Conservation (phyloP, 768 basidiomycete species). For the Thelephora ganbajun region DNA sequence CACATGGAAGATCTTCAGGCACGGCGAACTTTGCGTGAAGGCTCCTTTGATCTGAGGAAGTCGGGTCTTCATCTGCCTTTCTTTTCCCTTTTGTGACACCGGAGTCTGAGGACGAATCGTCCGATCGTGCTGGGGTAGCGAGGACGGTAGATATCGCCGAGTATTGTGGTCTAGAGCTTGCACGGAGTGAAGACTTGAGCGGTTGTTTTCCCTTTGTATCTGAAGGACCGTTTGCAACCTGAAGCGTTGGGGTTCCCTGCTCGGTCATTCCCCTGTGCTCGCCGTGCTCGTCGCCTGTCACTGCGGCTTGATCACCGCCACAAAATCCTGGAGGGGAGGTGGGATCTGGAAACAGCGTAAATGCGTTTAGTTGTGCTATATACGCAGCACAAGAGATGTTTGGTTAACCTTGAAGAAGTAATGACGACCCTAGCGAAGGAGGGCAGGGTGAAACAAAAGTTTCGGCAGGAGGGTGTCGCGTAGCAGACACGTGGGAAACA, state of each 20-base stretch:
- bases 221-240: neutral
- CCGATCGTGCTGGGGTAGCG: slow-evolving; percentile 13
- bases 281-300: neutral
- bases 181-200: slow-evolving; percentile 3
- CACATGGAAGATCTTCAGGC: slow-evolving; percentile 19
- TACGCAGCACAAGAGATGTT: neutral
- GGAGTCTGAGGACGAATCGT: slow-evolving; percentile 9
- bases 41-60: slow-evolving; percentile 50
- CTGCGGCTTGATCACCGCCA: neutral
- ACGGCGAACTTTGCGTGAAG: slow-evolving; percentile 50
- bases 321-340: neutral
- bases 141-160: slow-evolving; percentile 15
- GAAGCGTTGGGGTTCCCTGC: neutral
- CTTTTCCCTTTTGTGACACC: slow-evolving; percentile 39
- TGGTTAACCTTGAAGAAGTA: neutral
- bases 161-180: slow-evolving; percentile 8
- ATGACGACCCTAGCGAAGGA: neutral
- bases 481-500: slow-evolving; percentile 5
- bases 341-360: too few species aligned
- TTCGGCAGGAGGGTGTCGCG: neutral
- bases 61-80: slow-evolving; percentile 63
- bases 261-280: neutral
- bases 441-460: neutral
- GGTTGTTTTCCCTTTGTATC: neutral
- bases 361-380: too few species aligned